phyloP scores from a whole-genome alignment of 116 monocot species.

The Posidonia oceanica region DNA sequence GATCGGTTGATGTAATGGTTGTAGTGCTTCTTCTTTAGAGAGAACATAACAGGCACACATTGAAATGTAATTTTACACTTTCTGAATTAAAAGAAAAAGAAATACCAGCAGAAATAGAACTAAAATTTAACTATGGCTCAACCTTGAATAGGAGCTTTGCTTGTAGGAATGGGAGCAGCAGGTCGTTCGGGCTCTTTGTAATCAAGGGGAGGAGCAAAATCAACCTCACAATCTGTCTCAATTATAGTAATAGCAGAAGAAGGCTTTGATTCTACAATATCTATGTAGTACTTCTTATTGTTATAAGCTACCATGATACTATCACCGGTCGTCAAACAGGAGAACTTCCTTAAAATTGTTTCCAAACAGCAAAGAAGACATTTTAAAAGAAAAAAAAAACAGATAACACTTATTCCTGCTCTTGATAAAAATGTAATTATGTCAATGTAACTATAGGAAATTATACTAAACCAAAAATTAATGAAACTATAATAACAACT shows the following conservation, averaged over 20 bases:
- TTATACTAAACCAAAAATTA: too few relatives aligned
- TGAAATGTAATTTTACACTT: too few relatives aligned
- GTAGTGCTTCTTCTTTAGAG: too few relatives aligned
- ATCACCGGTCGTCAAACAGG: constrained; percentile 84
- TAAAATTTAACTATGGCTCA: not conserved
- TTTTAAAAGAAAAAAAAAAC: not conserved
- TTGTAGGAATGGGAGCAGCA: constrained; percentile 7
- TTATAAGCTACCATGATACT: constrained; percentile 94
- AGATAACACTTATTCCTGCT: too few relatives aligned
- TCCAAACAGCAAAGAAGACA: constrained; percentile 48
- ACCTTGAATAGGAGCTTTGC: constrained; percentile 13
- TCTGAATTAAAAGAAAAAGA: too few relatives aligned
- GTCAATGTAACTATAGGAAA: too few relatives aligned
- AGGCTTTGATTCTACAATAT: constrained; percentile 88
- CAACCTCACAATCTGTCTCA: constrained; percentile 96
- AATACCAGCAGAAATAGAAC: too few relatives aligned
- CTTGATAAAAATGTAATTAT: too few relatives aligned
- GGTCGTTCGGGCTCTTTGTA: constrained; percentile 21
- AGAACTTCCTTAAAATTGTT: constrained; percentile 76
- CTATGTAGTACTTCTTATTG: constrained; percentile 88
- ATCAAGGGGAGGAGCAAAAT: constrained; percentile 90
- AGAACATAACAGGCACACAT: too few relatives aligned
- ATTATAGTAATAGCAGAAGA: constrained; percentile 76
- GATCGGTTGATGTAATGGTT: too few relatives aligned
- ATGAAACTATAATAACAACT: too few relatives aligned